Conservation (phyloP, 139 green algal genomes). For the Chlamydomonas sp. region DNA sequence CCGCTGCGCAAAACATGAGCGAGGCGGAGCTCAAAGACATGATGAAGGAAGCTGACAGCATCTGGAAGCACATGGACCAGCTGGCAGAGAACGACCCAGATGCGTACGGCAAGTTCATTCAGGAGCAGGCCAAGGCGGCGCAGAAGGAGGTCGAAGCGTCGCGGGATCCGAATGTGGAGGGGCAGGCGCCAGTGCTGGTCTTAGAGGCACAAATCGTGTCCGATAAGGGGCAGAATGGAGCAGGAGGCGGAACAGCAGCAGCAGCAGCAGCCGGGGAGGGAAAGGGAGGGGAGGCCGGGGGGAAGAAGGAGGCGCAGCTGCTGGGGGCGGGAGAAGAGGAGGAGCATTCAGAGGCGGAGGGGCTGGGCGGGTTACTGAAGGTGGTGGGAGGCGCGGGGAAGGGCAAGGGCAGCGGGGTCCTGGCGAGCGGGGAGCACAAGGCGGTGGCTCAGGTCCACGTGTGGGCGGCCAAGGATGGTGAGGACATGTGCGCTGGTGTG, state of each 20-base stretch:
- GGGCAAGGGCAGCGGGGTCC: no score
- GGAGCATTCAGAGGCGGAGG: not conserved
- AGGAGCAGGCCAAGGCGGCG: not conserved
- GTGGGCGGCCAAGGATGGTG: conserved; percentile 24
- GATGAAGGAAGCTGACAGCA: not conserved
- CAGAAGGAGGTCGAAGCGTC: conserved; percentile 5
- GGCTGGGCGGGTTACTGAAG: no score
- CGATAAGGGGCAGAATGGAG: no score
- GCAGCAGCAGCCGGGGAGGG: not conserved
- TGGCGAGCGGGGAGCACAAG: not conserved
- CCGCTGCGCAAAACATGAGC: not conserved
- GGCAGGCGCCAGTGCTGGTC: conserved; percentile 13
- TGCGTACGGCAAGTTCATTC: not conserved
- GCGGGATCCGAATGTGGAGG: conserved; percentile 8
- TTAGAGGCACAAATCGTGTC: not conserved
- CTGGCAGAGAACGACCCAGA: conserved; percentile 20
- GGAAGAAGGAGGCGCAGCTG: not conserved
- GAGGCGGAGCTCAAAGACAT: not conserved
- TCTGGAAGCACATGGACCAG: conserved; percentile 23
- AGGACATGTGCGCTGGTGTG: not conserved
- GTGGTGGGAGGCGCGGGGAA: no score
- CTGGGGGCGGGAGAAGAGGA: not conserved
- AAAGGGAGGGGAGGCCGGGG: not conserved
- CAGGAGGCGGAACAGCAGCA: conserved; percentile 9
- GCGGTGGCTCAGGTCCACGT: conserved; percentile 28